A percentile compares a stretch with the other conserved stretches of the same genome.
phyloP scores from a whole-genome alignment of 2,329 filamentous ascomycete genomes.

The Xylariaceae sp. region DNA sequence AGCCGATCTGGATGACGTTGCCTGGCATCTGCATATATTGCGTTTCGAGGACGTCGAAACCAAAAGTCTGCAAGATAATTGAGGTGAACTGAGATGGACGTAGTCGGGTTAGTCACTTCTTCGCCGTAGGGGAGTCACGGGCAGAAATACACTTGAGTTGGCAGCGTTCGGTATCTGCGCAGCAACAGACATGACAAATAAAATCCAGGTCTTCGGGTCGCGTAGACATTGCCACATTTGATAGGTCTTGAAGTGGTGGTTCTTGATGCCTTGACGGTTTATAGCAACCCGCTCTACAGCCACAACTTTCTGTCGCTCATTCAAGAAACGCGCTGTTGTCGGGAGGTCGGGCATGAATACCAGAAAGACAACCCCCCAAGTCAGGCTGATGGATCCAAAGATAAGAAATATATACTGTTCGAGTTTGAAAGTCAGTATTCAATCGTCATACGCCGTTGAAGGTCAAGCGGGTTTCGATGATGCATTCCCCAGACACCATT shows the following conservation, averaged over 20 bases:
- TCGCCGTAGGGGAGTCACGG: no score
- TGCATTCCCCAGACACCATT: no score
- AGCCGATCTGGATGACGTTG: constrained; percentile 50
- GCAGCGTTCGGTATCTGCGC: constrained; percentile 56
- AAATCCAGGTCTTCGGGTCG: constrained; percentile 53
- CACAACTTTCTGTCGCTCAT: constrained; percentile 15
- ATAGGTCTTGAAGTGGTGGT: constrained; percentile 39
- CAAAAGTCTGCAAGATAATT: constrained; percentile 25
- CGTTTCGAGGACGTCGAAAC: constrained; percentile 42
- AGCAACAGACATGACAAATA: constrained; percentile 49
- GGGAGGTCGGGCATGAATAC: constrained; percentile 24
- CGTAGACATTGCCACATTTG: constrained; percentile 42
- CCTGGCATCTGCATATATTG: constrained; percentile 61
- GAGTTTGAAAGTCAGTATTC: not conserved
- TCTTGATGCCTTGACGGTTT: constrained; percentile 25
- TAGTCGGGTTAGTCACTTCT: not conserved
- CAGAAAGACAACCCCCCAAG: constrained; percentile 19
- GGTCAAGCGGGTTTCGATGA: no score
- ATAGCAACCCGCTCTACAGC: constrained; percentile 24
- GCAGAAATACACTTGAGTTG: constrained; percentile 43
- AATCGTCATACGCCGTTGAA: not conserved
- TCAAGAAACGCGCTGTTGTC: constrained; percentile 23
- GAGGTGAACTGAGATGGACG: constrained; percentile 19
- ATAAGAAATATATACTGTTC: constrained; percentile 25
- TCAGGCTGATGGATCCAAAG: constrained; percentile 25